These are phyloP conservation scores for Leccinum glutinopallens DNA, from an alignment of 1,284 basidiomycete species.

Conservation along the genomic window DNA sequence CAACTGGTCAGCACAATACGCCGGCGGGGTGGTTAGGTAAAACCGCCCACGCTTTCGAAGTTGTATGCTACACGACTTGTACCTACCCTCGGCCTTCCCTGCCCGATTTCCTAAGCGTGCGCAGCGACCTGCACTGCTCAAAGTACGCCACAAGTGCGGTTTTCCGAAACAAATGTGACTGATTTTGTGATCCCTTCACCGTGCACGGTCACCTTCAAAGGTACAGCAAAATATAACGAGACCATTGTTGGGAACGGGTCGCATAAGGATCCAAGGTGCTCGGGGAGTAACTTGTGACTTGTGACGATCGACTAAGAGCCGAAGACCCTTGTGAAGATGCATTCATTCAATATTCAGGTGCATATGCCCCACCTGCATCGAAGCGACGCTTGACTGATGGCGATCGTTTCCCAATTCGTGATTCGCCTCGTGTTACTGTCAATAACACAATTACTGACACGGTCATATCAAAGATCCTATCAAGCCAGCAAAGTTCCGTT, in stretches of 20 bases:
- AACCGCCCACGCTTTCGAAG: neutral
- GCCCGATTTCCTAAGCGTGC: constrained; percentile 10
- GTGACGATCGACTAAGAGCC: constrained; percentile 17
- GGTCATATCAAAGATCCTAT: constrained; percentile 21
- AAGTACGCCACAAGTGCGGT: constrained; percentile 15
- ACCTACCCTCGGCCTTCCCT: constrained; percentile 6
- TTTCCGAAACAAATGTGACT: constrained; percentile 15
- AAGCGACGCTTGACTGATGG: constrained; percentile 27
- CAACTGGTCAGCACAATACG: constrained; percentile 53
- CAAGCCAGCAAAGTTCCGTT: constrained; percentile 14
- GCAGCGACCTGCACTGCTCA: constrained; percentile 18
- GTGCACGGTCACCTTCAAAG: constrained; percentile 24
- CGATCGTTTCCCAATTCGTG: constrained; percentile 21
- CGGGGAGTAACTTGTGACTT: constrained; percentile 13
- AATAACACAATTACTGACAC: constrained; percentile 18
- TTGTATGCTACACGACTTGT: constrained; percentile 16
- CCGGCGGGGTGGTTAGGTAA: constrained; percentile 44
- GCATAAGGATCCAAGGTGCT: constrained; percentile 13
- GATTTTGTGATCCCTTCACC: constrained; percentile 15
- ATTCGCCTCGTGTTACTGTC: constrained; percentile 28
- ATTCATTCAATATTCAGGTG: constrained; percentile 5
- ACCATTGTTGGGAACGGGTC: constrained; percentile 5
- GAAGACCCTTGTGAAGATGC: constrained; percentile 24
- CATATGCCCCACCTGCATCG: constrained; percentile 18
- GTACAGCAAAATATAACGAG: constrained; percentile 8